These are phyloP conservation scores for Aspergillus bombycis DNA, from an alignment of 2,329 filamentous ascomycete species.

Conservation along the genomic window DNA sequence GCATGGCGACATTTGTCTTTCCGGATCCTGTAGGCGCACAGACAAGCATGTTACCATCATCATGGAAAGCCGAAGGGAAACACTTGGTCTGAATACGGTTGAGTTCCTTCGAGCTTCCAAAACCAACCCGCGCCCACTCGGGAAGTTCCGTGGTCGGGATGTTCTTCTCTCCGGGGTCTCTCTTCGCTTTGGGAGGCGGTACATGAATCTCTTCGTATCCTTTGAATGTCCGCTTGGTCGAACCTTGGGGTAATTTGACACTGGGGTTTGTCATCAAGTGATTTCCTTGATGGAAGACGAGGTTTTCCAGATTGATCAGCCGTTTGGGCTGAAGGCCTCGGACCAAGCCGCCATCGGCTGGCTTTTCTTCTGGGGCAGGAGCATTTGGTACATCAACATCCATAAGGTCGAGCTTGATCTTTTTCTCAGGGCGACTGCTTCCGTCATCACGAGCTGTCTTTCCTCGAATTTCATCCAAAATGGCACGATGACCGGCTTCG, in stretches of 20 bases:
- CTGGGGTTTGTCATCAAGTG: constrained; percentile 99
- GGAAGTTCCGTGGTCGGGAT: constrained; percentile 87
- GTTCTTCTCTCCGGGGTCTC: constrained; percentile 76
- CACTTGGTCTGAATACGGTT: constrained; percentile 97
- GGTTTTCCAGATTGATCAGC: constrained; percentile 90
- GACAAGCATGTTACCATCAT: constrained; percentile 96
- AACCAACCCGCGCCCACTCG: constrained; percentile 86
- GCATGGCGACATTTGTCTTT: constrained; percentile 98
- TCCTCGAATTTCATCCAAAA: constrained; percentile 84
- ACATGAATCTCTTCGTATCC: constrained; percentile 99
- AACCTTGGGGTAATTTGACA: constrained; percentile 89
- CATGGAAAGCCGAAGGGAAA: constrained; percentile 85
- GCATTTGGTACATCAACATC: constrained; percentile 77
- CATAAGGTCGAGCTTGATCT: constrained; percentile 83
- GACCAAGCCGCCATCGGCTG: constrained; percentile 68
- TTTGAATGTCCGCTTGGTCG: constrained; percentile 93
- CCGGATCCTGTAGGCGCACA: constrained; percentile 96
- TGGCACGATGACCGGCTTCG: constrained; percentile 81
- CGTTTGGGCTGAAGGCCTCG: constrained; percentile 85
- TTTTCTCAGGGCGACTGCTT: constrained; percentile 67
- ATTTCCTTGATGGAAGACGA: constrained; percentile 96
- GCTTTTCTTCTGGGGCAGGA: constrained; percentile 57
- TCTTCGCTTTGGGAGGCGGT: constrained; percentile 84
- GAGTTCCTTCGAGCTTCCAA: constrained; percentile 81
- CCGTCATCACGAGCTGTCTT: constrained; percentile 62